Conservation (phyloP, 2,329 filamentous ascomycete species). For the Clarireedia monteithiana region DNA sequence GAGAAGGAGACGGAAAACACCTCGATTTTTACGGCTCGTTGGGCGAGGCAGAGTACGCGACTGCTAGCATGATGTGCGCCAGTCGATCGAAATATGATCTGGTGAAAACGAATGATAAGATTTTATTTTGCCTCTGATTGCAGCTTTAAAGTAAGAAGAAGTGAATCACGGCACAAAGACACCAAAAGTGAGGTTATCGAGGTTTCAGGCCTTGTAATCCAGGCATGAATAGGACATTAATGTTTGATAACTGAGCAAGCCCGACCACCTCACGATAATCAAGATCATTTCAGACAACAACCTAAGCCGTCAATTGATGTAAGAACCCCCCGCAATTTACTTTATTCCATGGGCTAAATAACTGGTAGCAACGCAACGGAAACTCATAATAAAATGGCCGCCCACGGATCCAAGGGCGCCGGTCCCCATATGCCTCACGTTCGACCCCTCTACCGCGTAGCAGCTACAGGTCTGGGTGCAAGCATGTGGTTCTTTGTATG, state of each 20-base stretch:
- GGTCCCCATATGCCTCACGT: slow-evolving; percentile 44
- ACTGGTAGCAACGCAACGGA: background rate
- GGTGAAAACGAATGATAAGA: background rate
- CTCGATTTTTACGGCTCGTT: slow-evolving; percentile 8
- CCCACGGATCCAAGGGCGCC: too few relatives aligned
- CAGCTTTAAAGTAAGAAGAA: background rate
- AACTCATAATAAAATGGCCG: slow-evolving; percentile 35
- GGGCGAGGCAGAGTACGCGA: background rate
- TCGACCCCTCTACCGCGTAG: slow-evolving; percentile 71
- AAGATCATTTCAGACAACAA: background rate
- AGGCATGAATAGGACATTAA: background rate
- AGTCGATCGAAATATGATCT: background rate
- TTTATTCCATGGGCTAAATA: too few relatives aligned
- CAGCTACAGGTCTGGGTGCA: slow-evolving; percentile 79
- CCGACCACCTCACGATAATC: background rate
- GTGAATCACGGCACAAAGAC: slow-evolving; percentile 5
- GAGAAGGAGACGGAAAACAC: background rate
- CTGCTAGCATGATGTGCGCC: slow-evolving; percentile 1
- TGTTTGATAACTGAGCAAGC: background rate
- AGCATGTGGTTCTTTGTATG: slow-evolving; percentile 99
- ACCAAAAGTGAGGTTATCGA: background rate
- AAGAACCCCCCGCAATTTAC: background rate
- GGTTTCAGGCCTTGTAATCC: background rate
- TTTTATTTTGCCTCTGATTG: background rate
- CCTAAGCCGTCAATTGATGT: background rate